Conservation (phyloP, 257 asterid species). For the Jaltomata sinuosa region DNA sequence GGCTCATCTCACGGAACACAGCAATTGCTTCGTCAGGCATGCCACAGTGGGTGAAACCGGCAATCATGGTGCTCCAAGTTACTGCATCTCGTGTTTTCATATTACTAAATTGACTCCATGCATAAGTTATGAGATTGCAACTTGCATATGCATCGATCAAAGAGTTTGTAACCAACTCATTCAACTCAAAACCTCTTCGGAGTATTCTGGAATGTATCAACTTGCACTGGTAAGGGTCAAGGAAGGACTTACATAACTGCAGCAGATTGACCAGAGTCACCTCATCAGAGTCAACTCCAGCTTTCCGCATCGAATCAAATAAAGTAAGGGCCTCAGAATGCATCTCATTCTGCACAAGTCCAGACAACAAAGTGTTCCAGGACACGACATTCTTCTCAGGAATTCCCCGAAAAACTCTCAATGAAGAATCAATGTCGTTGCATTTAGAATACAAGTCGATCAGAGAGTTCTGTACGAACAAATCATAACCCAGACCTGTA, state of each 20-base stretch:
- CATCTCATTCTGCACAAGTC: constrained; percentile 55
- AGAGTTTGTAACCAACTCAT: constrained; percentile 66
- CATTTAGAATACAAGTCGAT: constrained; percentile 81
- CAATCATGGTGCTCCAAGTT: constrained; percentile 93
- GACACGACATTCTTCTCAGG: constrained; percentile 51
- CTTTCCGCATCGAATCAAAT: constrained; percentile 44
- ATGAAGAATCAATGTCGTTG: constrained; percentile 49
- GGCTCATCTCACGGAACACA: constrained; percentile 46
- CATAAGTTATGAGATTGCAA: constrained; percentile 42
- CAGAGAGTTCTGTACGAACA: constrained; percentile 65
- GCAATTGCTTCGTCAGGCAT: constrained; percentile 70
- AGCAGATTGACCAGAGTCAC: constrained; percentile 76
- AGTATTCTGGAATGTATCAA: constrained; percentile 47
- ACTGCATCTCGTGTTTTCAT: constrained; percentile 47
- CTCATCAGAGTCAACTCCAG: constrained; percentile 55
- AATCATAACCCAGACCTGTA: constrained; percentile 53
- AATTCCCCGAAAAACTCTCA: constrained; percentile 45
- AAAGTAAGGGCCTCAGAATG: constrained; percentile 43
- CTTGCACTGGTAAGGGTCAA: constrained; percentile 47
- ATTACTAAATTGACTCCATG: constrained; percentile 50
- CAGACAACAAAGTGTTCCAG: constrained; percentile 75
- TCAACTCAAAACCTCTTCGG: constrained; percentile 40
- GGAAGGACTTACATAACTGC: constrained; percentile 42
- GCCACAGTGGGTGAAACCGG: constrained; percentile 66
- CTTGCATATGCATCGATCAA: constrained; percentile 75